Evolutionary conservation across 306 rosid species (phyloP).

Genomic region (Trichosanthes truncata): DNA sequence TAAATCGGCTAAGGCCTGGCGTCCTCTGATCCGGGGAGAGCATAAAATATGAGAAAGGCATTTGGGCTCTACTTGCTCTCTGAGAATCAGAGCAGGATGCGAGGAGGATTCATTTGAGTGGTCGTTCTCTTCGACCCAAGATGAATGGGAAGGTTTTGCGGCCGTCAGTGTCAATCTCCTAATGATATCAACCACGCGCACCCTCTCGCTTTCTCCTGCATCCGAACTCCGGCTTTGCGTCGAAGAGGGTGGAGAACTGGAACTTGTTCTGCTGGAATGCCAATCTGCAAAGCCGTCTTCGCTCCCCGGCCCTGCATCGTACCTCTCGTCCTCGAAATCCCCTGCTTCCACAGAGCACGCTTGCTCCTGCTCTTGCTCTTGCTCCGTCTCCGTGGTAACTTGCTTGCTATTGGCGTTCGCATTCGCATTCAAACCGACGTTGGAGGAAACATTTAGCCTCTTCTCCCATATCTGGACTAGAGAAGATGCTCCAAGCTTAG

Average conservation of each 20-base stretch:
- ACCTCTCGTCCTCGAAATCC: conserved; percentile 23
- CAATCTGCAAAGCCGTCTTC: conserved; percentile 32
- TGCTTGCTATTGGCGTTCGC: background rate
- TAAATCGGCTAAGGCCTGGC: conserved; percentile 65
- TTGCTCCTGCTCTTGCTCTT: conserved; percentile 2
- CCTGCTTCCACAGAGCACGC: conserved; percentile 17
- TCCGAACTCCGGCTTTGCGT: conserved; percentile 25
- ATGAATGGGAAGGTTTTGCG: conserved; percentile 21
- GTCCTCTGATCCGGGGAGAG: conserved; percentile 53
- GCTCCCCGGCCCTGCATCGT: conserved; percentile 13
- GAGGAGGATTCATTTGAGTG: conserved; percentile 21
- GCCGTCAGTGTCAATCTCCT: conserved; percentile 39
- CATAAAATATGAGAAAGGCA: conserved; percentile 13
- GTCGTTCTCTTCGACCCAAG: conserved; percentile 26
- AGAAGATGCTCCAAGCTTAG: conserved; percentile 60
- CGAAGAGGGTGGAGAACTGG: conserved; percentile 22
- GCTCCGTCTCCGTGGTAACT: background rate
- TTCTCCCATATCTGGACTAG: conserved; percentile 91
- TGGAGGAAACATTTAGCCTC: conserved; percentile 36
- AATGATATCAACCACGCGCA: conserved; percentile 60
- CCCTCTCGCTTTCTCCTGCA: conserved; percentile 26
- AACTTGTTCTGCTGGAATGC: conserved; percentile 25
- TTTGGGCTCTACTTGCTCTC: conserved; percentile 20
- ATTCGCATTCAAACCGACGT: background rate
- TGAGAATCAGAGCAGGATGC: background rate